Evolutionary conservation across 352 stramenopile genomes (phyloP), one percentile per base, ranked within the genome.

Genomic region (Phytophthora tentaculata): DNA sequence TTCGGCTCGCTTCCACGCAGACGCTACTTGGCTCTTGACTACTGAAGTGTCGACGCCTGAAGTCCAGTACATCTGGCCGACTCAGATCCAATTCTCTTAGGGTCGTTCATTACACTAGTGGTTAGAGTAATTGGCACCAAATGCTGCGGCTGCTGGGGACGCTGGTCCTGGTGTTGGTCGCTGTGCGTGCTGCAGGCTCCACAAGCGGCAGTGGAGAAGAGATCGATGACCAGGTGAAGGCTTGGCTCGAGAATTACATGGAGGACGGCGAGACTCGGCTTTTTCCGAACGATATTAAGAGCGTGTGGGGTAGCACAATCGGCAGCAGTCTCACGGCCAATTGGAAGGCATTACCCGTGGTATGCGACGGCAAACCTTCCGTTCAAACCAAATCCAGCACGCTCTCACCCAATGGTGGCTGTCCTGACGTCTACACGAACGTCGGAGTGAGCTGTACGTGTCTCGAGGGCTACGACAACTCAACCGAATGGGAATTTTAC

Each of bases 211-310:
- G 61, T 28, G 61, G 45, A 22, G 65, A 51, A 8, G 39, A 59
- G 56, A 80, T 84, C 51, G 79, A 87, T 61, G 60, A 72, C 17
- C 74, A 77, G 49, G 74, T 84, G 10, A 70, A 74, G 54, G 74
- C 73, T 20, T 87, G 79, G 76, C 74, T 87, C 2, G 57, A 74
- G 17, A 87, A 84, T 56, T 87, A 87, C 65, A 57, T 87, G 54
- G 59, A 76, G 19, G 79, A 87, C 52, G 79, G 79, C 47, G 79
- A 87, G 69, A 83, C 79, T 61, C 66, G 79, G 13, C 69, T 84
- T 13, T 84, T 87, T 67, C 64, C 72, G n/a, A 84, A 83, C 60
- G 79, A 87, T 50, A 81, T 87, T 64, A 87, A 87, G 64, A 75
- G 65, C 39, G 71, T 87, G 5, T 87, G 79, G 74, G 74, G 69